phyloP scores from a whole-genome alignment of 169 alveolate genomes.

The Cryptosporidium bovis region DNA sequence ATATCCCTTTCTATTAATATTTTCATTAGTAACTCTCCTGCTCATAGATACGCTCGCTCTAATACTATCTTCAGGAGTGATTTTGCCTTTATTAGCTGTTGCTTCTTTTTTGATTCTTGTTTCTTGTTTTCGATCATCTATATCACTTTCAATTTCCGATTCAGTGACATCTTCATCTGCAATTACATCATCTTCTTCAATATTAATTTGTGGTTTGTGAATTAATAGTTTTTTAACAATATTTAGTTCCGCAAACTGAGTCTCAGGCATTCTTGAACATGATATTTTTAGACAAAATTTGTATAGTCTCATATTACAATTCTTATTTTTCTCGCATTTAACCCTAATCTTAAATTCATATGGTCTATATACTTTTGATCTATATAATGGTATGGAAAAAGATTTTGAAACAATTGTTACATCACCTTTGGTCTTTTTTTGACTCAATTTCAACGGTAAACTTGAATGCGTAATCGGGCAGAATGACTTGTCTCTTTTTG shows the following conservation, averaged over 20 bases:
- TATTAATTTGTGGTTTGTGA: slow-evolving; percentile 5
- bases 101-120: background rate
- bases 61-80: background rate
- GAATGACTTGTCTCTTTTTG: slow-evolving; percentile 10
- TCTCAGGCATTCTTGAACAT: slow-evolving; percentile 63
- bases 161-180: background rate
- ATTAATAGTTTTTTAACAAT: slow-evolving; percentile 24
- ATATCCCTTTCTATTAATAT: background rate
- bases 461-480: slow-evolving; percentile 39
- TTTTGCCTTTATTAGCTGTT: no score
- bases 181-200: background rate
- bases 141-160: background rate
- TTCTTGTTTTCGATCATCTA: background rate
- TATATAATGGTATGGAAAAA: slow-evolving; percentile 60
- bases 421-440: slow-evolving; percentile 1
- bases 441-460: slow-evolving; percentile 2
- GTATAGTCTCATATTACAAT: slow-evolving; percentile 20
- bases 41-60: background rate
- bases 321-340: slow-evolving; percentile 13
- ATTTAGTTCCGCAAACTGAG: slow-evolving; percentile 30
- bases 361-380: slow-evolving; percentile 58
- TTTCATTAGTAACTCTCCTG: background rate
- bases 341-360: slow-evolving; percentile 46
- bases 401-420: slow-evolving; percentile 36
- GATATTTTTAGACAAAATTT: slow-evolving; percentile 45